Evolutionary conservation across 495 filamentous ascomycete species (phyloP), one percentile per base, ranked within the genome.

Genomic region (Lophiotrema nucula): DNA sequence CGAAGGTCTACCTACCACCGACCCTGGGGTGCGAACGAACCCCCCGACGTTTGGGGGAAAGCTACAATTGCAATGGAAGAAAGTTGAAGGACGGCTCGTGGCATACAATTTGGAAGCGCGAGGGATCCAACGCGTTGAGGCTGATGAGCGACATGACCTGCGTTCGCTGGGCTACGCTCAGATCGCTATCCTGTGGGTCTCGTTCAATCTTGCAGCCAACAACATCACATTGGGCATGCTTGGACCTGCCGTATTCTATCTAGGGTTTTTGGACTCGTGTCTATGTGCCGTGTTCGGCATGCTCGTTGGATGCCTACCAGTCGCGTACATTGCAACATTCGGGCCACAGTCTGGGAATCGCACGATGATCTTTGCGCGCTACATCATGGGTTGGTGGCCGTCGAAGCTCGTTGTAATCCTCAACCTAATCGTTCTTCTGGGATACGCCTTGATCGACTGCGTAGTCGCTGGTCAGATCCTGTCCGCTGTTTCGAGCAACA

Each of bases 371-470:
- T 82, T 89, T 56, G 77, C 83, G 16, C 78, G 87, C 13, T 91
- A 85, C 71, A 79, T 82, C 22, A 89, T 90, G 81, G 88, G 88
- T 26, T 90, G 86, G 82, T 90, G 85, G 83, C 88, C 88, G 1
- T 82, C 81, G 62, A 90, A 89, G 70, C 70, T 90, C 6, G 78
- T 88, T 31, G 85, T 88, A 13, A 53, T 89, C 16, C 72, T 92
- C 49, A 88, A 90, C 58, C 71, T 90, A 15, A 79, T 90, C 37
- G 77, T 88, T 49, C 79, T 89, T 69, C 72, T 89, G 22, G 88
- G 88, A 11, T 92, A 90, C 58, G 76, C 79, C 44, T 69, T 89
- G 71, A 82, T 90, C 53, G 82, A 86, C 64, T 83, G 79, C 46
- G 83, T 90, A 19, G 79, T 90, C 19, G 81, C 84, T 1, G 88